A percentile compares a stretch with the other conserved stretches of the same genome.
phyloP scores from a whole-genome alignment of 768 basidiomycete genomes.

The Amanita rimosa region DNA sequence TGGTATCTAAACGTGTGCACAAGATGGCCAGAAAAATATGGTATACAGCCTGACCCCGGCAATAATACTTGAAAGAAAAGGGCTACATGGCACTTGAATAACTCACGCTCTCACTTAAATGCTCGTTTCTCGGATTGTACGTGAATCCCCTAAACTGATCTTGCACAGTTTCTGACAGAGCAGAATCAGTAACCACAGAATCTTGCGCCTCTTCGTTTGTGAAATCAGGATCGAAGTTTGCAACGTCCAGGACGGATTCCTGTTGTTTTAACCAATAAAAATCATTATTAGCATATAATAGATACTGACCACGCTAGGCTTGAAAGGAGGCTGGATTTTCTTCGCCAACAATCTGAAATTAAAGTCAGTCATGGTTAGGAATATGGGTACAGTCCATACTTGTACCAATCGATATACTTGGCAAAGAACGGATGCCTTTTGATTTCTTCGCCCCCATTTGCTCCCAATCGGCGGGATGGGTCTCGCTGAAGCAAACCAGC shows the following conservation, averaged over 20 bases:
- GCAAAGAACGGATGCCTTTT: conserved; percentile 94
- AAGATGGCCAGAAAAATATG: background rate
- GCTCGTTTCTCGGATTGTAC: conserved; percentile 77
- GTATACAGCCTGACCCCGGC: background rate
- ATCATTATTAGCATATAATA: background rate
- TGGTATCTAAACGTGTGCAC: background rate
- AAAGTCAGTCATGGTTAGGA: background rate
- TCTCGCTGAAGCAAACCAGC: conserved; percentile 82
- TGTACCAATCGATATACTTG: conserved; percentile 86
- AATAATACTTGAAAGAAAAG: background rate
- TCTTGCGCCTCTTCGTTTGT: conserved; percentile 92
- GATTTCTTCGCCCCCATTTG: conserved; percentile 91
- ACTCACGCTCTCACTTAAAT: conserved; percentile 75
- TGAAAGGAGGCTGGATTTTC: conserved; percentile 96
- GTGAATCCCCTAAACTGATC: conserved; percentile 92
- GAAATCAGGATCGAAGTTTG: conserved; percentile 97
- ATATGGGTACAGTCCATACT: conserved; percentile 25
- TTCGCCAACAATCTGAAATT: conserved; percentile 61
- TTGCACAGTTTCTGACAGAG: conserved; percentile 90
- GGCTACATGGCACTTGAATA: conserved; percentile 36
- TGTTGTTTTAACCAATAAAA: conserved; percentile 14
- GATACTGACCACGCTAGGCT: conserved; percentile 80
- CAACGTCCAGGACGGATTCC: conserved; percentile 91
- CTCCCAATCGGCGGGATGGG: conserved; percentile 78
- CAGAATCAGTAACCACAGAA: conserved; percentile 90